Base-by-base conservation (phyloP, 2,329 filamentous ascomycete species). In the Botrytis pseudocinerea region DNA sequence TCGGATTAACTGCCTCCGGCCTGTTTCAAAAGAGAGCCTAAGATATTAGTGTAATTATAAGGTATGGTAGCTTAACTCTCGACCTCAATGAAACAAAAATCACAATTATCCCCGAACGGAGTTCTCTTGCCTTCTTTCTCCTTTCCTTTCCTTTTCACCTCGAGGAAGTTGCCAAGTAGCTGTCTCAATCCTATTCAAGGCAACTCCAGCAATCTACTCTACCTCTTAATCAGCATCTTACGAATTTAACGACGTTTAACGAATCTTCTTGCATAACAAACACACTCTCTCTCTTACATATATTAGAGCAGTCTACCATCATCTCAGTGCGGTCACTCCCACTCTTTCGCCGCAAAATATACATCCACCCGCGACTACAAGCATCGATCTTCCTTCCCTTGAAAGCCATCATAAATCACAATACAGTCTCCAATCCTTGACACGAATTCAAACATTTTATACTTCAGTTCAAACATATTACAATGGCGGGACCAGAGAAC, bases 231-330 rank as follows among this genome's bases (percentile, higher is more conserved):
- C 70, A 75, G 63, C 76, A 76, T 61, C 28, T 71, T 59, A 80
- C 78, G 77, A 79, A 75, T 62, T 77, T 80, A 77, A 80, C 78
- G 79, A 79, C 77, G 74, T 73, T 78, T 74, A 73, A 80, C 78
- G 79, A 80, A 80, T 80, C 78, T 79, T 78, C 75, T 79, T 79
- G 77, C 76, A 76, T 77, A 71, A 61, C 54, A 44, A n/a, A 20
- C 42, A 18, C 60, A 12, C 60, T 51, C 57, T 71, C 57, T 71
- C 68, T 61, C 40, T 42, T 60, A 46, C 71, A 54, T 65, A 28
- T n/a, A 62, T 32, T 42, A 61, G 69, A 69, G 42, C 25, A 42
- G 63, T n/a, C 35, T 14, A 71, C 25, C 44, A 32, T 22, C 38
- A 42, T 16, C 35, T 25, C 16, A 54, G 64, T 66, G 46, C 64